Evolutionary conservation across 2,329 filamentous ascomycete genomes (phyloP).

Genomic region (Bipolaris oryzae): DNA sequence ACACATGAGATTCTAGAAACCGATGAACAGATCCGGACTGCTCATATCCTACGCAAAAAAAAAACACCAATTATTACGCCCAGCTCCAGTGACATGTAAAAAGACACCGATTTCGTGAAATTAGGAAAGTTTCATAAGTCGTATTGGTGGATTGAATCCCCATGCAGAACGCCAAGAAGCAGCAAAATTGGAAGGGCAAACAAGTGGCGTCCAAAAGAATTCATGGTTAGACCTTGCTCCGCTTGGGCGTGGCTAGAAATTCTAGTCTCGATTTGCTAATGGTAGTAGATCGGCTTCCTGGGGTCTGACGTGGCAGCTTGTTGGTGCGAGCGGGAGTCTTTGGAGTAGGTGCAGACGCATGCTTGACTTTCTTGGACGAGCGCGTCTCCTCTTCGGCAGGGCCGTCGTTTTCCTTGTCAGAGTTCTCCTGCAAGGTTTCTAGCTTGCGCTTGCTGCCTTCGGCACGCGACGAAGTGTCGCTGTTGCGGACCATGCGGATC

Average conservation of each 20-base stretch:
- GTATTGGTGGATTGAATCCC: conserved; percentile 1
- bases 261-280: conserved; percentile 48
- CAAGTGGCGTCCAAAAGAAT: neutral
- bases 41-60: conserved; percentile 8
- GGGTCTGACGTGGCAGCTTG: conserved; percentile 41
- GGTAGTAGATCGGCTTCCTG: conserved; percentile 35
- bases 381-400: conserved; percentile 37
- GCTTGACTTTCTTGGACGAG: conserved; percentile 44
- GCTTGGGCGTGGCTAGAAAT: conserved; percentile 49
- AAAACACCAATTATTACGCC: conserved; percentile 19
- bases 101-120: conserved; percentile 11
- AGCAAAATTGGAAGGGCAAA: neutral
- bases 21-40: conserved; percentile 17
- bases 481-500: conserved; percentile 54
- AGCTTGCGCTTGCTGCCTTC: conserved; percentile 55
- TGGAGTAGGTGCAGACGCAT: conserved; percentile 28
- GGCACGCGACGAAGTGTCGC: conserved; percentile 45
- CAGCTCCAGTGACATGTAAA: conserved; percentile 17
- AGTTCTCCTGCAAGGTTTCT: conserved; percentile 43
- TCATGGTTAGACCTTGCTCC: conserved; percentile 31
- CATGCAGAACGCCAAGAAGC: conserved; percentile 16
- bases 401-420: conserved; percentile 54
- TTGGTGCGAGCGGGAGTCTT: conserved; percentile 39
- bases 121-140: conserved; percentile 11
- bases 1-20: conserved; percentile 13